A percentile compares a stretch with the other conserved stretches of the same genome.
Conservation (phyloP, 306 rosid genomes). For the Begonia masoniana region DNA sequence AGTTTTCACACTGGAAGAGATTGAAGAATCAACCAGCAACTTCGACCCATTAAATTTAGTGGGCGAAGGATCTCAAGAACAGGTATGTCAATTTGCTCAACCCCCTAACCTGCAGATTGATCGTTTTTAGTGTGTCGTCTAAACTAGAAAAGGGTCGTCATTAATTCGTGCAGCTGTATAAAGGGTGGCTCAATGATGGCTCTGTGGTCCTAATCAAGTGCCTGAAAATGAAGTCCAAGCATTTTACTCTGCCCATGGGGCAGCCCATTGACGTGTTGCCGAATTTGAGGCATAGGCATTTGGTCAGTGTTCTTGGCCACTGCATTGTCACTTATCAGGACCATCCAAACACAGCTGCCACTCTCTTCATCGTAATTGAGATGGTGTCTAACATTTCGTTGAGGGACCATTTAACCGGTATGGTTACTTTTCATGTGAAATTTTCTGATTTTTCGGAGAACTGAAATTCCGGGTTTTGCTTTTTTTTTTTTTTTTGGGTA, state of each 20-base stretch:
- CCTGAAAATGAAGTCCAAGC: constrained; percentile 43
- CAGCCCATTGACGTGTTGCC: constrained; percentile 42
- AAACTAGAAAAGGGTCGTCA: too few relatives aligned
- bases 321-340: constrained; percentile 37
- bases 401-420: constrained; percentile 56
- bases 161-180: constrained; percentile 35
- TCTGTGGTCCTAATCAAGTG: constrained; percentile 42
- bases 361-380: constrained; percentile 51
- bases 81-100: constrained; percentile 27
- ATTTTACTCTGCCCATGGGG: constrained; percentile 19
- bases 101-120: neutral
- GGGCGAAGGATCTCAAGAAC: constrained; percentile 47
- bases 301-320: constrained; percentile 84
- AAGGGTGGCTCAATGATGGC: constrained; percentile 58
- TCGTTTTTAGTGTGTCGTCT: too few relatives aligned
- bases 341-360: constrained; percentile 32
- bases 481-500: constrained; percentile 14
- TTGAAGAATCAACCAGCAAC: constrained; percentile 67
- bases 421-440: neutral
- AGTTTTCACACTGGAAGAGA: constrained; percentile 61
- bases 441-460: neutral
- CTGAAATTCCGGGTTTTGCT: neutral
- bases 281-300: constrained; percentile 60
- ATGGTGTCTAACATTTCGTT: constrained; percentile 43
- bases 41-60: constrained; percentile 45